Base-by-base conservation (phyloP, 129 eudicot species). In the Flaveria trinervia region DNA sequence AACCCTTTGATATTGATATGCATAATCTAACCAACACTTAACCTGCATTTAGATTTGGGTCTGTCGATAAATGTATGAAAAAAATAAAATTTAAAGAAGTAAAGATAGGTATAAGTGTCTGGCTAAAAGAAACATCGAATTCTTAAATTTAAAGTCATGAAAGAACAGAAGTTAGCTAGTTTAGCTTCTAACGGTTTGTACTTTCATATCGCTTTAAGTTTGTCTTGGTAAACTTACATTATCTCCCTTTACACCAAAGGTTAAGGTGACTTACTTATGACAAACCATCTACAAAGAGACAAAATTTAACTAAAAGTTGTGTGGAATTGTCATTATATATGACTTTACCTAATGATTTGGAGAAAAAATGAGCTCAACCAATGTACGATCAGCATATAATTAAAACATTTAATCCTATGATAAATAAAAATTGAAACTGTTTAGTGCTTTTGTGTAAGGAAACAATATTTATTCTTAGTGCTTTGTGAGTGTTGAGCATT, bases 401-500 rank as follows among this genome's bases (percentile, higher is more conserved):
- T 78, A 43, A 57, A 50, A 62, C 72, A 49, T 80, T 17, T 60
- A 20, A 68, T 67, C 55, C 54, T 51, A 33, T 62, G 18, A 45
- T 11, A 7, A 43, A 16, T 65, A 16, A 55, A 59, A 43, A 46
- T 60, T 25, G 22, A 49, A 52, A 22, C 14, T 45, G 74, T 25
- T 30, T 73, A 66, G 69, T 80, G 79, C 79, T 49, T 80, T 78
- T 73, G 66, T 73, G 61, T 73, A 44, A 66, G 75, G 79, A 80
- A n/a, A 73, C 79, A 55, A 73, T 74, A 67, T 56, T 67, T 65
- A 50, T 74, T 55, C 56, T 25, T 80, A 80, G 84, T 80, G 84
- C 80, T 74, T 80, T 74, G 84, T 80, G 84, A 74, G 84, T 80
- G 79, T 80, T 80, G 55, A 45, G 84, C 84, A 80, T 80, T 80